These are phyloP conservation scores for Cystobasidium tubakii DNA, from an alignment of 768 basidiomycete species.

Conservation along the genomic window DNA sequence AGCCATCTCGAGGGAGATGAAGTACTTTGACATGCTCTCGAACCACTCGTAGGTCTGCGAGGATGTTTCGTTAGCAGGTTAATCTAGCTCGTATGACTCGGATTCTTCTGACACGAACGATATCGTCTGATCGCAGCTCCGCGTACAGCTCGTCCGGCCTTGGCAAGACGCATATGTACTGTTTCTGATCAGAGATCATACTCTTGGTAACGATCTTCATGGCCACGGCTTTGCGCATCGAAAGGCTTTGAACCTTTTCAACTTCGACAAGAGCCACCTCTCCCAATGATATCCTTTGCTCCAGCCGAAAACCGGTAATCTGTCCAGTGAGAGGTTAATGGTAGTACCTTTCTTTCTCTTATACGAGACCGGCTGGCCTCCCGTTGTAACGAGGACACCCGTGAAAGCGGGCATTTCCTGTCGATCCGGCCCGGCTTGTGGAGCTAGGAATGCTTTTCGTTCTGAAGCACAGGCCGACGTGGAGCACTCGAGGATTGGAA, in stretches of 20 bases:
- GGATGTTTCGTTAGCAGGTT: not conserved
- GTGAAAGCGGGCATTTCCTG: too few species aligned
- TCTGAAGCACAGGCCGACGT: too few species aligned
- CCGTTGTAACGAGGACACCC: not conserved
- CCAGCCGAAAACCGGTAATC: not conserved
- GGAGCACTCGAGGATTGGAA: too few species aligned
- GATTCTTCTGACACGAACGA: slow-evolving; percentile 5
- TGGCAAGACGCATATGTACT: not conserved
- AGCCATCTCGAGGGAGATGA: slow-evolving; percentile 20
- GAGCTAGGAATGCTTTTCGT: too few species aligned
- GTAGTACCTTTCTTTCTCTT: slow-evolving; percentile 9
- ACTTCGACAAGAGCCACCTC: slow-evolving; percentile 5
- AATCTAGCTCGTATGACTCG: not conserved
- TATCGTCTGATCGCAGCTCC: not conserved
- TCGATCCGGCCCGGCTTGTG: too few species aligned
- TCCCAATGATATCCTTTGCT: slow-evolving; percentile 9
- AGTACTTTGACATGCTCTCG: slow-evolving; percentile 7
- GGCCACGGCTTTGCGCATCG: not conserved
- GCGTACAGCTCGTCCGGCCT: slow-evolving; percentile 7
- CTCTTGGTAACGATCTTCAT: slow-evolving; percentile 30
- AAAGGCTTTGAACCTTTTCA: slow-evolving; percentile 2
- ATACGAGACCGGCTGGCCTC: slow-evolving; percentile 1
- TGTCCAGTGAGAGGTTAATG: not conserved
- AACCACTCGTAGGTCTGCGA: slow-evolving; percentile 21
- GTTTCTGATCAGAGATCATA: not conserved